Percentiles rank a stretch among this genome's conserved stretches.
Conservation (phyloP, 2,329 filamentous ascomycete species). For the Colletotrichum coccodes region DNA sequence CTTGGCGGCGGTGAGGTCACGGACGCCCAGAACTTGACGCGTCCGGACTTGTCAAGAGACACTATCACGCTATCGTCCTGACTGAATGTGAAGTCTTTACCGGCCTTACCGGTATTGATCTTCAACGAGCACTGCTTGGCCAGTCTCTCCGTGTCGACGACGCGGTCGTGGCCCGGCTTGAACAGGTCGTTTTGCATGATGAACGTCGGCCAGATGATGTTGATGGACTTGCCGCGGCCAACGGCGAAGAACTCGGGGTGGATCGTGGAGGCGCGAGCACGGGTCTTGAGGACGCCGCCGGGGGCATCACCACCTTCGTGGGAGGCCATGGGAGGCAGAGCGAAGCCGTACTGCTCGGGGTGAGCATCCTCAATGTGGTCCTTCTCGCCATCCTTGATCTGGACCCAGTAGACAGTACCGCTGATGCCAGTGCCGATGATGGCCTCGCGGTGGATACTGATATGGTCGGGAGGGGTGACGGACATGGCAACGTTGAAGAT, state of each 20-base stretch:
- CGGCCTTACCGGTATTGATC: conserved; percentile 97
- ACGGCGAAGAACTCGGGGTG: conserved; percentile 96
- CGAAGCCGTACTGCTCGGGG: conserved; percentile 86
- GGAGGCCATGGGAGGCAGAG: conserved; percentile 85
- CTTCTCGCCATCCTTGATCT: conserved; percentile 79
- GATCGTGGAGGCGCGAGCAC: conserved; percentile 87
- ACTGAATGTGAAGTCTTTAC: conserved; percentile 98
- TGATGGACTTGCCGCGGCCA: conserved; percentile 94
- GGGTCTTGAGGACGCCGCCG: conserved; percentile 93
- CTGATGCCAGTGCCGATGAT: conserved; percentile 94
- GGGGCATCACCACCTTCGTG: conserved; percentile 93
- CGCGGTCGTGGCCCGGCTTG: conserved; percentile 71
- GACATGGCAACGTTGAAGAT: conserved; percentile 95
- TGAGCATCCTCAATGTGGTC: conserved; percentile 83
- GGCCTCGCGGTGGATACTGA: conserved; percentile 74
- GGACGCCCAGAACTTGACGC: conserved; percentile 98
- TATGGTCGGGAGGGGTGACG: conserved; percentile 67
- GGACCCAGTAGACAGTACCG: conserved; percentile 95
- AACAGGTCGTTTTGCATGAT: conserved; percentile 72
- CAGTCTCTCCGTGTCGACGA: conserved; percentile 89
- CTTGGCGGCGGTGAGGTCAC: conserved; percentile 72
- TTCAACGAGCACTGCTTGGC: conserved; percentile 88
- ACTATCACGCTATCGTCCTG: conserved; percentile 95
- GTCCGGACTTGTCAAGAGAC: conserved; percentile 95
- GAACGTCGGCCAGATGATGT: conserved; percentile 80